Base-by-base conservation (phyloP, 306 rosid genomes). In the Acacia confusa region DNA sequence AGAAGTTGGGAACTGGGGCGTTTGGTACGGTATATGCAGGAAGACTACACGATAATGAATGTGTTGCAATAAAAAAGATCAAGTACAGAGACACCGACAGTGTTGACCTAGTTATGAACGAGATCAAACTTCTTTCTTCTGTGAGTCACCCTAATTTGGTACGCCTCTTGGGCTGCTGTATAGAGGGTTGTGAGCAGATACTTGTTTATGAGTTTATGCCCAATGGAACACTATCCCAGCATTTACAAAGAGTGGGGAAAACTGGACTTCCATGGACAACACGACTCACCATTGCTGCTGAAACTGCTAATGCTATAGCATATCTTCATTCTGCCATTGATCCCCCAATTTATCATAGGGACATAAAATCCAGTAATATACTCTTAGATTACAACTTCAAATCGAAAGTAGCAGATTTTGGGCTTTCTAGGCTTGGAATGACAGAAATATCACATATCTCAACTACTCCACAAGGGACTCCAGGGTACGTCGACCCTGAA, bases 391-490 rank as follows among this genome's bases (percentile, higher is more conserved):
- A 73, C 85, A 79, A 52, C 89, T 95, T 84, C 88, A 95, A 92
- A 65, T 93, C 99, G 43, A 95, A 95, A 85, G 95, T 95, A 71
- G 99, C 99, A 41, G 99, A 95, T 86, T 95, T 95, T 53, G 99
- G 99, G 44, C 99, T 95, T 79, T 95, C 99, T 75, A 86, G 99
- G 82, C 92, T 95, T 20, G 99, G 98, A 24, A 76, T 95, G 88
- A 86, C 81, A 17, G 99, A 93, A 88, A 82, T 80, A 28, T 95
- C 99, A n/a, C 95, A 94, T 84, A 86, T 95, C 84, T 95, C 99
- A n/a, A 95, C 99, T 2, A 94, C 98, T 17, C 99, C 99, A 34
- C 99, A 95, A 73, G 99, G 99, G 43, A 95, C 99, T 72, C 99
- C 99, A 0, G 99, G 99, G 61, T 95, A 95, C 55, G 94, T 95